Percentiles rank a stretch among this genome's conserved stretches.
phyloP scores from a whole-genome alignment of 1,284 basidiomycete genomes.

The Afroboletus lepidellus region DNA sequence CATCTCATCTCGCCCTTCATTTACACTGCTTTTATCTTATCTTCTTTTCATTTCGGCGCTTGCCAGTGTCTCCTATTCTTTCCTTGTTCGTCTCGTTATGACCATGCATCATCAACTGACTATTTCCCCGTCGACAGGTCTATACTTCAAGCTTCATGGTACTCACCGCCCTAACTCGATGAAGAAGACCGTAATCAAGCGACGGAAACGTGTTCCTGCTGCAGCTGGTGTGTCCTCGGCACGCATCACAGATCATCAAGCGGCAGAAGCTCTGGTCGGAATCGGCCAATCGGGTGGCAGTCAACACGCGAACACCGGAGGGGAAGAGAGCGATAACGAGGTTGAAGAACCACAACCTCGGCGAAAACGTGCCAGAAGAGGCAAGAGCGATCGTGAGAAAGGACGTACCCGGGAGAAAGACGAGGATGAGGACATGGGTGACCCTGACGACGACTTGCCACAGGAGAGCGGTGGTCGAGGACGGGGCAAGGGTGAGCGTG shows the following conservation, averaged over 20 bases:
- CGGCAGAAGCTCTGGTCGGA: slow-evolving; percentile 78
- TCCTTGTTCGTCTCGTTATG: slow-evolving; percentile 2
- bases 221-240: slow-evolving; percentile 47
- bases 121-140: slow-evolving; percentile 51
- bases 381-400: slow-evolving; percentile 39
- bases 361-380: slow-evolving; percentile 52
- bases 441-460: slow-evolving; percentile 39
- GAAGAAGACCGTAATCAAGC: slow-evolving; percentile 99
- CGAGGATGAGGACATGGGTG: slow-evolving; percentile 52
- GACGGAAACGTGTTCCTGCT: slow-evolving; percentile 92
- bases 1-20: slow-evolving; percentile 26
- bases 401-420: slow-evolving; percentile 39
- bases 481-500: slow-evolving; percentile 36
- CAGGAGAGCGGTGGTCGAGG: slow-evolving; percentile 26
- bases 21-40: slow-evolving; percentile 21
- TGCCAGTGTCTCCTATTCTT: slow-evolving; percentile 4
- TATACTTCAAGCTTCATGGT: slow-evolving; percentile 98
- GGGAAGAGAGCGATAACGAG: slow-evolving; percentile 60
- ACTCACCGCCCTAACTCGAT: slow-evolving; percentile 96
- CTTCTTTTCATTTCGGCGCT: slow-evolving; percentile 9
- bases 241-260: slow-evolving; percentile 77
- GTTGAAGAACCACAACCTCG: slow-evolving; percentile 48
- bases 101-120: slow-evolving; percentile 19
- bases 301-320: slow-evolving; percentile 40
- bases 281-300: slow-evolving; percentile 58